Percentiles rank a stretch among this genome's conserved stretches.
Evolutionary conservation across 768 basidiomycete genomes (phyloP).

Genomic region (Mycena galericulata): DNA sequence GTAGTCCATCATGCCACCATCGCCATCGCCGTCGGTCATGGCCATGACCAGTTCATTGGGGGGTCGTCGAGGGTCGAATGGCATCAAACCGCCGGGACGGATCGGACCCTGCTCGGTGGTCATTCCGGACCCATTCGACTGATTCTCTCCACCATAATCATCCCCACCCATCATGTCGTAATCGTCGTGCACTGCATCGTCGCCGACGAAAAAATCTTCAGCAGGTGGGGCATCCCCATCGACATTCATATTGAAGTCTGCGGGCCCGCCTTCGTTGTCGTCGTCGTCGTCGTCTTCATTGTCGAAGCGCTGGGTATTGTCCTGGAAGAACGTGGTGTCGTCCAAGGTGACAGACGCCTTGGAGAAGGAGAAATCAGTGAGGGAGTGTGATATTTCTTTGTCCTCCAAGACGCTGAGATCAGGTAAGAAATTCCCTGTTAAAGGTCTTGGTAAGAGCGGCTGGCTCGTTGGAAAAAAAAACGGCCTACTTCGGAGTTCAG

Average conservation of each 20-base stretch:
- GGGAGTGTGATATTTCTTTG: conserved; percentile 83
- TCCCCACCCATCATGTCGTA: conserved; percentile 58
- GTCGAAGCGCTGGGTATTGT: conserved; percentile 57
- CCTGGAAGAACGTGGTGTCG: conserved; percentile 69
- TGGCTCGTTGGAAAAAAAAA: conserved; percentile 10
- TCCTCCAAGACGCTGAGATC: conserved; percentile 71
- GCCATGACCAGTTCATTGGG: conserved; percentile 88
- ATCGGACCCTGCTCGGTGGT: conserved; percentile 49
- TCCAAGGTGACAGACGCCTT: conserved; percentile 73
- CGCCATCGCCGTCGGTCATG: conserved; percentile 74
- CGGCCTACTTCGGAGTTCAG: conserved; percentile 67
- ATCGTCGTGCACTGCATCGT: conserved; percentile 65
- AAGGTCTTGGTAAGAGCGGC: conserved; percentile 1
- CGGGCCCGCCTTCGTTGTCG: conserved; percentile 49
- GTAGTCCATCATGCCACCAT: conserved; percentile 81
- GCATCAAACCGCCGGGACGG: conserved; percentile 65
- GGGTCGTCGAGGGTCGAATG: conserved; percentile 88
- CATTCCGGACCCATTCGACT: conserved; percentile 59
- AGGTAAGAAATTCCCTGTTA: conserved; percentile 78
- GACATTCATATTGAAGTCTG: conserved; percentile 53
- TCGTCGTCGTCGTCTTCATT: conserved; percentile 61
- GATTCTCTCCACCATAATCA: conserved; percentile 56
- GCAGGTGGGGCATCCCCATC: conserved; percentile 53
- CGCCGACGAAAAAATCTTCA: conserved; percentile 79
- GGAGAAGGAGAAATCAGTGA: conserved; percentile 86